A percentile compares a stretch with the other conserved stretches of the same genome.
phyloP scores from a whole-genome alignment of 768 basidiomycete species.

The Boletus fagicola region DNA sequence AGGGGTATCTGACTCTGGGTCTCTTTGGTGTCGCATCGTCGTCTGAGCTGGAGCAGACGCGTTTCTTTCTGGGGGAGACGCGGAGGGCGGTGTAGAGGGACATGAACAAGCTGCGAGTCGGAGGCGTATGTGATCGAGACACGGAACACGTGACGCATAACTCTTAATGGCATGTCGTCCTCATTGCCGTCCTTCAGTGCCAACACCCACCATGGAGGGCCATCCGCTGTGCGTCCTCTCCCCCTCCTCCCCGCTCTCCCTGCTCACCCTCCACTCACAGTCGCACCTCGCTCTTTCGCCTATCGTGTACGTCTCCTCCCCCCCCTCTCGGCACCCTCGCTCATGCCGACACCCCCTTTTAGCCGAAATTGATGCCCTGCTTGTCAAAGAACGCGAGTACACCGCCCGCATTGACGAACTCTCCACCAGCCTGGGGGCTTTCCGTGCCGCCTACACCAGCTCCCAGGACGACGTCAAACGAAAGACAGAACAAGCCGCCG shows the following conservation, averaged over 20 bases:
- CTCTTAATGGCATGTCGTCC: too few relatives aligned
- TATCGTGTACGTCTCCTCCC: constrained; percentile 8
- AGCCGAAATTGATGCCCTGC: constrained; percentile 31
- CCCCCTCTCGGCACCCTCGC: neutral
- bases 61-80: constrained; percentile 71
- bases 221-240: constrained; percentile 17
- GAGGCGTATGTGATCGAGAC: constrained; percentile 24
- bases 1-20: constrained; percentile 50
- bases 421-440: constrained; percentile 24
- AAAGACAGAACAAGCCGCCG: constrained; percentile 9
- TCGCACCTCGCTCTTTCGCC: neutral
- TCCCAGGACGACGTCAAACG: constrained; percentile 21
- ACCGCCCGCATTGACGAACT: constrained; percentile 22
- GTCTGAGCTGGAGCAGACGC: constrained; percentile 47
- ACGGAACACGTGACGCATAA: constrained; percentile 34
- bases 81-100: constrained; percentile 40
- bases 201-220: constrained; percentile 10
- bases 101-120: constrained; percentile 1
- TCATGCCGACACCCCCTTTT: neutral
- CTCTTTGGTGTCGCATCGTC: constrained; percentile 67
- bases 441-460: constrained; percentile 27
- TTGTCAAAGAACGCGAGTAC: constrained; percentile 27
- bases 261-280: neutral
- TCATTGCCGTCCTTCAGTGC: too few relatives aligned
- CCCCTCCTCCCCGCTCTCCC: fast-evolving